Conservation (phyloP, 225 moss, liverwort and hornwort genomes). For the Anthoceros angustus region DNA sequence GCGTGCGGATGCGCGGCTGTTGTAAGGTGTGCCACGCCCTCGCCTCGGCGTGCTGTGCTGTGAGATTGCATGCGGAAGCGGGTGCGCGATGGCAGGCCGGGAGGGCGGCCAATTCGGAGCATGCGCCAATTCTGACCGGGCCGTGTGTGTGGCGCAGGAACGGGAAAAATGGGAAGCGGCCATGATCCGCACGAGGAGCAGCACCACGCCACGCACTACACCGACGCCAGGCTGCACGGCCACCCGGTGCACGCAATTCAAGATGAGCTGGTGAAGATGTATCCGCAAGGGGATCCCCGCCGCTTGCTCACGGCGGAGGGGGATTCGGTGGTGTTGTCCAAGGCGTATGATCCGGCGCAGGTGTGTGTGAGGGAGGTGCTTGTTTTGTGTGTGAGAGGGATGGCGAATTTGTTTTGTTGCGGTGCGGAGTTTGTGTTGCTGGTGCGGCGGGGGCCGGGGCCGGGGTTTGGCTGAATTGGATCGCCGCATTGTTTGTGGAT, state of each 20-base stretch:
- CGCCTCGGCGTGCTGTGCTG: not conserved
- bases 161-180: not conserved
- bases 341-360: not conserved
- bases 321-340: not conserved
- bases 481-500: not conserved
- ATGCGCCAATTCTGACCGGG: not conserved
- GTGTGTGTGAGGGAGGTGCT: not conserved
- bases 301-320: not conserved
- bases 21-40: not conserved
- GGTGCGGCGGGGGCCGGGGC: not conserved
- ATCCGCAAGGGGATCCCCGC: not conserved
- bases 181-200: not conserved
- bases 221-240: not conserved
- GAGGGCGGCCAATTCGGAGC: not conserved
- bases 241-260: not conserved
- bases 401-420: not conserved
- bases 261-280: constrained; percentile 5
- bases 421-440: not conserved
- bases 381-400: not conserved
- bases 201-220: constrained; percentile 1
- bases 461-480: not conserved
- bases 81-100: not conserved
- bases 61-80: not conserved
- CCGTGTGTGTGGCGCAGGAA: not conserved
- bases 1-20: not conserved